Evolutionary conservation across 78 protist genomes (phyloP), one percentile per base, ranked within the genome.

Genomic region (Chrysochromulina parva): DNA sequence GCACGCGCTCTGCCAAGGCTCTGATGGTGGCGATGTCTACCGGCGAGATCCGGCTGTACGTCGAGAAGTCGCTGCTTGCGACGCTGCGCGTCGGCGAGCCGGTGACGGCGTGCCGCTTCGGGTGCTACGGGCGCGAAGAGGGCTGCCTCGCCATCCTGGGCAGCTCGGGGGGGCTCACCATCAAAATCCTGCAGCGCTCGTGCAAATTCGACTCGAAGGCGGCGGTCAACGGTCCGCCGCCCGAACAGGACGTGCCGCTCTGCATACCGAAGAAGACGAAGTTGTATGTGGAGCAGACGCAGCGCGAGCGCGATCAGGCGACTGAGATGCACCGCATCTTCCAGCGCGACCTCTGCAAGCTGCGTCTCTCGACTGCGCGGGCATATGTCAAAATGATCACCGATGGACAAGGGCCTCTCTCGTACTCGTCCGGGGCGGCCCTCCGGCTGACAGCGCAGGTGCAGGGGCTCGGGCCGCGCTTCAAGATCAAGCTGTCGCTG

Each of bases 251-350:
- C 81, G 19, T 90, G 10, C 97, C 97, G 2, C 92, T 95, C 22
- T 62, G 73, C 16, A 65, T 95, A n/a, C 97, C 97, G 17, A 89
- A 87, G 90, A 94, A 92, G 73, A 94, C 95, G 47, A 73, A 71
- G 69, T 88, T 95, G 38, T 95, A 94, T 91, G 90, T 95, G 17
- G 97, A 95, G 89, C 96, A 94, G 91, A 93, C 95, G 50, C 94
- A 95, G 82, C 81, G 96, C 5, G 96, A 95, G 89, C 88, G 80
- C 65, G 95, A 90, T 53, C 84, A 78, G 80, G 89, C 90, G 59
- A 69, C 74, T 1, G 93, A 90, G 26, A 95, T 95, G 95, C 96
- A 95, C 71, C 59, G 94, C 10, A 47, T 66, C 54, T 95, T 93
- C 91, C 96, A 95, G 90, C 76, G 94, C 4, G 96, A 95, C 38